Evolutionary conservation across 345 rosid genomes (phyloP).

Genomic region (Boechera divaricarpa): DNA sequence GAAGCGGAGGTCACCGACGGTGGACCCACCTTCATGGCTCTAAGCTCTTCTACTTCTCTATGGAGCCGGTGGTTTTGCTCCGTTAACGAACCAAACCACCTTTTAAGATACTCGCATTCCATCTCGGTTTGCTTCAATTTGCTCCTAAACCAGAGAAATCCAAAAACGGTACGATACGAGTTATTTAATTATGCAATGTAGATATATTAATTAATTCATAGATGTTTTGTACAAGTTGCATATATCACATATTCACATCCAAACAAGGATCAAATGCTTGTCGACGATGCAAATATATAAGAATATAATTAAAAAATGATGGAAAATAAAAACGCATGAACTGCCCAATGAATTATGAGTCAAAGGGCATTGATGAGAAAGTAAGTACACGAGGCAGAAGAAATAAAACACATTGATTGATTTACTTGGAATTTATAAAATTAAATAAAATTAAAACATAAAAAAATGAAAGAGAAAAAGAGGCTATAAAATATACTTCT

Average conservation of each 20-base stretch:
- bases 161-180: not conserved
- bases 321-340: constrained; percentile 37
- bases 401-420: constrained; percentile 37
- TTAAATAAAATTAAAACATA: not conserved
- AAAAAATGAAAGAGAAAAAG: not conserved
- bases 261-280: constrained; percentile 22
- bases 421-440: not conserved
- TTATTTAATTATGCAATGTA: constrained; percentile 9
- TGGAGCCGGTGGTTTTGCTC: constrained; percentile 92
- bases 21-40: constrained; percentile 80
- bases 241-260: not conserved
- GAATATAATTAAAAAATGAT: not conserved
- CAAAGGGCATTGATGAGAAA: constrained; percentile 44
- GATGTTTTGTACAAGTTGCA: constrained; percentile 1
- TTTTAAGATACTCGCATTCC: constrained; percentile 91
- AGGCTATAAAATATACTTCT: constrained; percentile 10
- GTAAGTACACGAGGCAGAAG: constrained; percentile 41
- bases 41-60: constrained; percentile 89
- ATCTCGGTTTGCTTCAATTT: constrained; percentile 95
- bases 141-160: constrained; percentile 61
- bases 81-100: constrained; percentile 90
- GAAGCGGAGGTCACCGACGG: constrained; percentile 67
- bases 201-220: not conserved
- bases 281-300: constrained; percentile 22
- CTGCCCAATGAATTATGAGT: constrained; percentile 43